These are phyloP conservation scores for Rhizopus delemar DNA, from an alignment of 371 early-diverging fungal genomes.

Conservation along the genomic window DNA sequence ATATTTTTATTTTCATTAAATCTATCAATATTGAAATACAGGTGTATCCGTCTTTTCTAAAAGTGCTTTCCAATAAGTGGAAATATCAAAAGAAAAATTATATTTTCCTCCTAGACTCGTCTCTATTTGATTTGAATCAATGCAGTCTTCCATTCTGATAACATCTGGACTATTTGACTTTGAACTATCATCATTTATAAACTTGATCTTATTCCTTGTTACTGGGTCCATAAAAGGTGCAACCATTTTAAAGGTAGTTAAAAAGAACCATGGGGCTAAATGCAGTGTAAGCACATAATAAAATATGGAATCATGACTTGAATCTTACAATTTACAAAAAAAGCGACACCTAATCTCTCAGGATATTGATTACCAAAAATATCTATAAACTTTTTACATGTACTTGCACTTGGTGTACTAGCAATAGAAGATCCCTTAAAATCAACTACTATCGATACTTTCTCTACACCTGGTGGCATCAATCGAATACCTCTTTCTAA, in stretches of 20 bases:
- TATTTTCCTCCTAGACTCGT: slow-evolving; percentile 54
- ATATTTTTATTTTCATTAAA: neutral
- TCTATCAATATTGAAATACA: slow-evolving; percentile 14
- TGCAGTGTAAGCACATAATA: neutral
- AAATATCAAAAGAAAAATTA: slow-evolving; percentile 55
- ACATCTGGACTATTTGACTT: slow-evolving; percentile 20
- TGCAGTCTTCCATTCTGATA: slow-evolving; percentile 45
- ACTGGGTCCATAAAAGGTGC: slow-evolving; percentile 87
- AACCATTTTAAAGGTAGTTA: slow-evolving; percentile 70
- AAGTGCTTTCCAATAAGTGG: slow-evolving; percentile 53
- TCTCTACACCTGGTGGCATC: slow-evolving; percentile 70
- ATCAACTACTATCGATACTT: slow-evolving; percentile 71
- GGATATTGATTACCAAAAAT: slow-evolving; percentile 80
- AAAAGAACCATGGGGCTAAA: slow-evolving; percentile 79
- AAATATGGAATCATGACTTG: neutral
- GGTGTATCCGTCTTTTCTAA: slow-evolving; percentile 20
- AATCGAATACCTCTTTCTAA: slow-evolving; percentile 70
- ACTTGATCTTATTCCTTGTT: slow-evolving; percentile 77
- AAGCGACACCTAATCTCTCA: slow-evolving; percentile 67
- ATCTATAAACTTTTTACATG: slow-evolving; percentile 68
- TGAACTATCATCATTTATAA: slow-evolving; percentile 62
- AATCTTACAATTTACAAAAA: slow-evolving; percentile 55
- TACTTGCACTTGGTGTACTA: slow-evolving; percentile 63
- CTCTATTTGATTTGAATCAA: slow-evolving; percentile 55
- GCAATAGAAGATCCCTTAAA: slow-evolving; percentile 63